Percentiles rank a stretch among this genome's conserved stretches.
Evolutionary conservation across 306 rosid species (phyloP).

Genomic region (Cicer cuneatum): DNA sequence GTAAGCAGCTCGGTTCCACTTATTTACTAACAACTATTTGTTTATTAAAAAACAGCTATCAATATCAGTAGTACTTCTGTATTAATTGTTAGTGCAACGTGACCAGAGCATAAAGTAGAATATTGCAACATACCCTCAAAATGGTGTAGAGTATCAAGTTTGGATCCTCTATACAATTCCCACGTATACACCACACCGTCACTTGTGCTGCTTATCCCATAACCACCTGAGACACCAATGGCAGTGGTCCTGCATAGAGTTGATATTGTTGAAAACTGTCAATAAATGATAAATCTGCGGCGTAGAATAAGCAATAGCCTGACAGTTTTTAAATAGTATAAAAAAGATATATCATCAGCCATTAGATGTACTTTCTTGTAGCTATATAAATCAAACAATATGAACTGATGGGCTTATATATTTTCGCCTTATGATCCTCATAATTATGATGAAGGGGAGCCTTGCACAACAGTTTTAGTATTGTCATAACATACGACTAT

Average conservation of each 20-base stretch:
- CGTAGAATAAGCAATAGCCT: constrained; percentile 1
- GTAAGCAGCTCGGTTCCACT: too few species aligned
- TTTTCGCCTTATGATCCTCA: constrained; percentile 25
- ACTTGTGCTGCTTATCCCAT: constrained; percentile 64
- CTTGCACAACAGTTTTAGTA: not conserved
- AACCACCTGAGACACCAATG: constrained; percentile 66
- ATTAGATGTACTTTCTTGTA: constrained; percentile 28
- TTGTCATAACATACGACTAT: not conserved
- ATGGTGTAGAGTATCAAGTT: constrained; percentile 65
- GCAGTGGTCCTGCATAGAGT: constrained; percentile 57
- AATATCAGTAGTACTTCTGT: not conserved
- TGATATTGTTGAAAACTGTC: constrained; percentile 15
- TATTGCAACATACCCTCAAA: constrained; percentile 63
- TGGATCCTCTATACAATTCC: constrained; percentile 75
- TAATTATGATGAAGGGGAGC: constrained; percentile 10
- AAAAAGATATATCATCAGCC: constrained; percentile 24
- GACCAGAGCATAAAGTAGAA: constrained; percentile 28
- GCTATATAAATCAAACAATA: constrained; percentile 14
- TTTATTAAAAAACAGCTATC: not conserved
- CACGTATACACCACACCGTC: constrained; percentile 74
- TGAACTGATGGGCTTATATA: constrained; percentile 7
- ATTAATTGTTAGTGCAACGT: constrained; percentile 14
- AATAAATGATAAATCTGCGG: constrained; percentile 7
- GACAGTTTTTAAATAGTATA: constrained; percentile 6
- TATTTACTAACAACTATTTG: not conserved